These are phyloP conservation scores for Halocafeteria seosinensis DNA, from an alignment of 108 stramenopile species.

Conservation along the genomic window DNA sequence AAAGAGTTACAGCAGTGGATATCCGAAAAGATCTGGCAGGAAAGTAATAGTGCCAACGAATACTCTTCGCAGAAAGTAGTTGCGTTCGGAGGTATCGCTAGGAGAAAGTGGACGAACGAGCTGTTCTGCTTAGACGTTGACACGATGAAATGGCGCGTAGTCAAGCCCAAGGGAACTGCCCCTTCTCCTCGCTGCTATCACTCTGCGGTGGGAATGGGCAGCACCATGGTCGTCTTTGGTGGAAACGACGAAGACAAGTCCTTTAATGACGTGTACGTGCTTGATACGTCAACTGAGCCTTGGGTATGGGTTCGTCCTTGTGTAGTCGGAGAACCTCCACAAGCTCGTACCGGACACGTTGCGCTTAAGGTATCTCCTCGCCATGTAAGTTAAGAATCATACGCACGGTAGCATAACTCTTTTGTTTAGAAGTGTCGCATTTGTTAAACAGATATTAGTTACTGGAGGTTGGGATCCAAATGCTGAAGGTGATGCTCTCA, in stretches of 20 bases:
- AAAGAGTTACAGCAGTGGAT: no score
- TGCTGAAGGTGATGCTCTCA: no score
- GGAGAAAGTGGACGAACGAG: no score
- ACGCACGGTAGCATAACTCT: no score
- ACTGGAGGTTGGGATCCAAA: no score
- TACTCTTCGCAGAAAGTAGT: no score
- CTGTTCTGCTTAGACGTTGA: neutral
- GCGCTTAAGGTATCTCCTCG: neutral
- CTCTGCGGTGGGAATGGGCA: neutral
- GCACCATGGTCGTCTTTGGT: neutral
- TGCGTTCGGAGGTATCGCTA: no score
- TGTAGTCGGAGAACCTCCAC: neutral
- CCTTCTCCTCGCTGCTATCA: neutral
- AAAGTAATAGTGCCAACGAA: no score
- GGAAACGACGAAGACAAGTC: neutral
- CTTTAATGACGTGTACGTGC: neutral
- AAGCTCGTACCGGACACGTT: neutral
- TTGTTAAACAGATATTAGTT: no score
- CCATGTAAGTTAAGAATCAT: no score
- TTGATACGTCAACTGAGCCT: neutral
- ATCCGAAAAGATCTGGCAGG: no score
- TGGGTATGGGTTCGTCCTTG: neutral
- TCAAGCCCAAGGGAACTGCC: neutral
- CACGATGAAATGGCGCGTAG: neutral
- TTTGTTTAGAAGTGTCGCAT: no score